These are phyloP conservation scores for Erodium moschatum DNA, from an alignment of 441 rosid species.

Conservation along the genomic window DNA sequence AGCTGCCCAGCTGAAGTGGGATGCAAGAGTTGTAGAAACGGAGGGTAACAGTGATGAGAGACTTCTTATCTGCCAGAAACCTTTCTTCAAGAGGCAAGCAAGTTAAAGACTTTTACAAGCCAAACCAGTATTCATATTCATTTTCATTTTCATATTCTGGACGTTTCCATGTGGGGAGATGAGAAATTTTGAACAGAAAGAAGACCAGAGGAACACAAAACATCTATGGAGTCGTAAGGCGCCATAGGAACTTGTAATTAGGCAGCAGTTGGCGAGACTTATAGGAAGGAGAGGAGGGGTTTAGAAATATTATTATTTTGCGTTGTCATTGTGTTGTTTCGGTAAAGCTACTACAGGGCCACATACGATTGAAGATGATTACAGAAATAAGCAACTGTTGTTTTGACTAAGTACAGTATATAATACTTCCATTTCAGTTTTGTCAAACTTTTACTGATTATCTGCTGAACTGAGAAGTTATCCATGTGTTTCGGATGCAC, in stretches of 20 bases:
- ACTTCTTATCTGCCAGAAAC: slow-evolving; percentile 93
- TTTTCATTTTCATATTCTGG: neutral
- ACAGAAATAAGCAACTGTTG: neutral
- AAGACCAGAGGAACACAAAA: neutral
- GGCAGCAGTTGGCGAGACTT: neutral
- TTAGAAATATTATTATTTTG: neutral
- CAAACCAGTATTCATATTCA: neutral
- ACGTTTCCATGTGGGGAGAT: neutral
- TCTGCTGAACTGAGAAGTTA: too few relatives aligned
- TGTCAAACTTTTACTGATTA: neutral
- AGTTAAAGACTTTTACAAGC: neutral
- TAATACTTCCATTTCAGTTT: neutral
- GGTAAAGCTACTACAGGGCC: neutral
- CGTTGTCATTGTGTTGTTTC: neutral
- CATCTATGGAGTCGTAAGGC: slow-evolving; percentile 6
- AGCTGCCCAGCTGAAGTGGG: slow-evolving; percentile 76
- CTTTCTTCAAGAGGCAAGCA: slow-evolving; percentile 57
- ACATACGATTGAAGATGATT: neutral
- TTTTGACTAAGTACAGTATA: neutral
- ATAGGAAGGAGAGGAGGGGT: neutral
- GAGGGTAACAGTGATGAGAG: slow-evolving; percentile 84
- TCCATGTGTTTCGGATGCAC: too few relatives aligned
- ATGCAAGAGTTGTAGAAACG: slow-evolving; percentile 72
- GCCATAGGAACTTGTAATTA: neutral
- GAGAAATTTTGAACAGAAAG: slow-evolving; percentile 4